Base-by-base conservation (phyloP, 495 filamentous ascomycete genomes). In the Hypomontagnella submonticulosa region DNA sequence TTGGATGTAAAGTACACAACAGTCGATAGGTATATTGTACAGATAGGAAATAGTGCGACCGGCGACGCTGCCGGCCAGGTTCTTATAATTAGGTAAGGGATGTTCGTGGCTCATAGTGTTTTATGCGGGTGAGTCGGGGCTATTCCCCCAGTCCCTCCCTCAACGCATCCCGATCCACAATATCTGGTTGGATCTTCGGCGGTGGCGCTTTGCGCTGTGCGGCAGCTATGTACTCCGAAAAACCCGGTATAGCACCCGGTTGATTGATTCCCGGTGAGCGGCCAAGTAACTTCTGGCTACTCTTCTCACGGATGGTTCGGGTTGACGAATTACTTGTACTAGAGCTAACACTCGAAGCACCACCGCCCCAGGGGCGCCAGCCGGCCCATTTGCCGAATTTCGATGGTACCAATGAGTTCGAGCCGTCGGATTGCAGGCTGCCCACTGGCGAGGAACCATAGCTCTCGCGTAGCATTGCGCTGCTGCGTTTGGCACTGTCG, bases 251-350 rank as follows among this genome's bases (percentile, higher is more conserved):
- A 4, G 73, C 69, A 2, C 84, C 84, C 0, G 77, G 76, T 65
- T 86, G 84, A 58, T 86, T 86, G 61, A 85, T 82, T 0, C 84
- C 84, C 5, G 83, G 79, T 0, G 76, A 57, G 10, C 82, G 77
- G 16, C 64, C 66, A 12, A 64, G 9, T 7, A 23, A 15, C 38
- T 71, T 69, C 7, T 52, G 46, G 40, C 32, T 48, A 12, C 41
- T 58, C 19, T 65, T 64, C 15, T 67, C 64, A 34, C 44, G 61
- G n/a, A 46, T 8, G 0, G 37, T 55, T 20, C 58, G 54, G 1
- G 56, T 46, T 11, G 66, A 50, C 27, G 62, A 49, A n/a, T 32
- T 57, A 20, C 51, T 59, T 2, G 56, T 19, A 15, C 11, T 65
- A 7, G 47, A 67, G 32, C 40, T 62, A 18, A 27, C 33, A 11